Base-by-base conservation (phyloP, 257 asterid species). In the Gentiana macrophylla region DNA sequence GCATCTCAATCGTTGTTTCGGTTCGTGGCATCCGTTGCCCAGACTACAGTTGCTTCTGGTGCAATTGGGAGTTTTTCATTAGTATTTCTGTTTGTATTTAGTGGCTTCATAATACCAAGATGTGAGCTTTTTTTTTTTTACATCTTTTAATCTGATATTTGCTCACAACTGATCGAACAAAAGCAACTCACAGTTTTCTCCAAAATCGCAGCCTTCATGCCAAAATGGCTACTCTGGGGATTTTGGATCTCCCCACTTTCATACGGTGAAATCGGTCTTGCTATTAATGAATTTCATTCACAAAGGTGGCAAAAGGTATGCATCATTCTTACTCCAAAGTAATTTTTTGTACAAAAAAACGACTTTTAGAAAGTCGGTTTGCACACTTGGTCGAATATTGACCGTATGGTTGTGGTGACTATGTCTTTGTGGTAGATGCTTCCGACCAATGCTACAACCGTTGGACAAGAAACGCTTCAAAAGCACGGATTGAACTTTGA, bases 221-320 rank as follows among this genome's bases (percentile, higher is more conserved):
- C 89, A 33, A 52, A 6, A 66, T 84, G 84, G 94, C 55, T 84
- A 57, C 69, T 57, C 60, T 84, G 94, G 94, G 89, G 76, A 50
- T 78, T 78, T 65, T 84, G 94, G 94, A 33, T 74, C 64, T 76
- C 86, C 59, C 94, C 94, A 3, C 11, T 80, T 60, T 70, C 94
- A 10, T 84, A 84, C 66, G 89, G 89, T 50, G 83, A 78, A 79
- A 72, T 80, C 36, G 94, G 80, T 49, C 74, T 84, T 70, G 63
- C 89, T 41, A 53, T 72, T 8, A 84, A 78, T 53, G 94, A 84
- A 69, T 84, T 84, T 67, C 80, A 71, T 24, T 74, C 94, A 48
- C 80, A 80, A 48, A 60, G 94, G 38, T 84, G 94, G 94, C 77
- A 76, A 62, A 72, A 76, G 67, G 86, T 81, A 2, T 38, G 45